Evolutionary conservation across 805 yeast species (phyloP).

Genomic region (Hanseniaspora singularis): DNA sequence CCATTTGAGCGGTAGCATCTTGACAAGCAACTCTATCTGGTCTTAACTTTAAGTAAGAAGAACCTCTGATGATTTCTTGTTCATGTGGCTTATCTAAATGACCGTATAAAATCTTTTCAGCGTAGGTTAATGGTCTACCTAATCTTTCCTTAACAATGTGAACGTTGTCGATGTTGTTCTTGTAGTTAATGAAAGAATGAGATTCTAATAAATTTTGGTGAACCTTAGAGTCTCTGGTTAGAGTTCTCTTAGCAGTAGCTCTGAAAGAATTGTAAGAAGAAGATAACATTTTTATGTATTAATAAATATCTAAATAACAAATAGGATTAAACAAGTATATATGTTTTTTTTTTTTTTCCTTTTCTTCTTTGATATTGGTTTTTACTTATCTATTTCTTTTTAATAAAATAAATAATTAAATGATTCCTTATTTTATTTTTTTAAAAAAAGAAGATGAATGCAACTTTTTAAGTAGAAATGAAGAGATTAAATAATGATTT

Average conservation of each 20-base stretch:
- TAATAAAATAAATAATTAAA: too few species aligned
- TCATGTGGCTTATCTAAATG: conserved; percentile 89
- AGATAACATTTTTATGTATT: conserved; percentile 24
- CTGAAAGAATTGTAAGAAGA: conserved; percentile 29
- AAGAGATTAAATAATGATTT: too few species aligned
- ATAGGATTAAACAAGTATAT: background rate
- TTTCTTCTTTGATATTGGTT: too few species aligned
- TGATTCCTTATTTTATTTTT: too few species aligned
- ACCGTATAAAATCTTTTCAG: conserved; percentile 89
- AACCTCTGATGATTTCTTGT: conserved; percentile 76
- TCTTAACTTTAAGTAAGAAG: conserved; percentile 80
- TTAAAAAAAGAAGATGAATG: too few species aligned
- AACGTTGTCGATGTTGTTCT: conserved; percentile 78
- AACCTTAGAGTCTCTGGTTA: conserved; percentile 61
- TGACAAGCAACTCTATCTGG: conserved; percentile 99
- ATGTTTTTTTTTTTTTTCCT: too few species aligned
- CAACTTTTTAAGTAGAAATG: too few species aligned
- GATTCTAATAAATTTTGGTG: conserved; percentile 70
- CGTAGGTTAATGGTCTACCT: conserved; percentile 82
- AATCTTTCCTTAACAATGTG: conserved; percentile 72
- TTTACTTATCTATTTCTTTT: too few species aligned
- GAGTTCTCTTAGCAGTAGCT: conserved; percentile 30
- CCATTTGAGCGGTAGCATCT: conserved; percentile 99
- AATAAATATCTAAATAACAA: background rate
- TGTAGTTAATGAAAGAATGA: conserved; percentile 81